These are phyloP conservation scores for maize (Zea mays) DNA, from an alignment of 176 grass and related monocot species.

Conservation along the genomic window Zm-B73-REFERENCE-NAM-5.0 NC_050101.1:174950001-174950500, in stretches of 20 bases:
- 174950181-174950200: conserved; percentile 60
- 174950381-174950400: conserved; percentile 84
- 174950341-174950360: conserved; percentile 99
- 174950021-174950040: conserved; percentile 98
- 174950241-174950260: conserved; percentile 98
- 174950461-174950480: background rate
- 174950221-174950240: conserved; percentile 99
- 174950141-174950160: background rate
- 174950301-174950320: conserved; percentile 98
- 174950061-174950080: conserved; percentile 80
- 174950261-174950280: conserved; percentile 97
- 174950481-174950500: background rate
- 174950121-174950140: conserved; percentile 27
- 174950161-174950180: background rate
- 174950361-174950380: conserved; percentile 93
- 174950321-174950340: conserved; percentile 92
- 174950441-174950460: background rate
- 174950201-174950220: conserved; percentile 97
- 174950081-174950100: conserved; percentile 94
- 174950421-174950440: conserved; percentile 54
- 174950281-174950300: conserved; percentile 99
- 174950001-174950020: conserved; percentile 94
- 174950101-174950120: conserved; percentile 78
- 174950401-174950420: conserved; percentile 94
- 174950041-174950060: conserved; percentile 92